These are phyloP conservation scores for Hypomontagnella submonticulosa DNA, from an alignment of 495 filamentous ascomycete species.

Conservation along the genomic window DNA sequence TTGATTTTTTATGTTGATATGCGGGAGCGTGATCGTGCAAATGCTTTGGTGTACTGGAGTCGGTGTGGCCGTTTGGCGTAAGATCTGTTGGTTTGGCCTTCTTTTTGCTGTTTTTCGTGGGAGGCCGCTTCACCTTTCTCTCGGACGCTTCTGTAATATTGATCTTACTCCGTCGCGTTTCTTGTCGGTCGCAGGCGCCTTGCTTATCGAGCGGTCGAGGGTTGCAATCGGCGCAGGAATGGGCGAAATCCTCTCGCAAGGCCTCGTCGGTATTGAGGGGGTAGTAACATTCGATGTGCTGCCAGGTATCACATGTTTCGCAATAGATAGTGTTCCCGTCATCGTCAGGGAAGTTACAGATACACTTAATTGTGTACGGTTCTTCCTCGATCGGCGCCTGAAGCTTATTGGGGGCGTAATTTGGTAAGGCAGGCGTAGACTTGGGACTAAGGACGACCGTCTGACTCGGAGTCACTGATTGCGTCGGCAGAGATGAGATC, in stretches of 20 bases:
- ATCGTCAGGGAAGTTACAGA: slow-evolving; percentile 91
- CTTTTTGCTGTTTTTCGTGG: slow-evolving; percentile 79
- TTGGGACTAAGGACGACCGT: slow-evolving; percentile 61
- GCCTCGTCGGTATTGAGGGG: slow-evolving; percentile 75
- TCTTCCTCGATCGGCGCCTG: slow-evolving; percentile 75
- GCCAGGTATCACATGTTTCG: slow-evolving; percentile 96
- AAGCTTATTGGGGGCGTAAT: slow-evolving; percentile 67
- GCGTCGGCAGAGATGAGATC: slow-evolving; percentile 70
- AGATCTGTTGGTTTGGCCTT: slow-evolving; percentile 67
- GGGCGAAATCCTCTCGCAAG: slow-evolving; percentile 70
- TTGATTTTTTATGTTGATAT: slow-evolving; percentile 71
- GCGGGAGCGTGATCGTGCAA: slow-evolving; percentile 51
- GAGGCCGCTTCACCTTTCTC: slow-evolving; percentile 73
- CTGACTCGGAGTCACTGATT: slow-evolving; percentile 64
- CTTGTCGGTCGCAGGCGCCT: slow-evolving; percentile 73
- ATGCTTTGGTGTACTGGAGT: slow-evolving; percentile 51
- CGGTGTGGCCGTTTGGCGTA: slow-evolving; percentile 60
- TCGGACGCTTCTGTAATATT: slow-evolving; percentile 66
- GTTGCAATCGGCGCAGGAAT: slow-evolving; percentile 88
- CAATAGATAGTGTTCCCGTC: slow-evolving; percentile 98
- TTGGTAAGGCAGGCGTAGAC: slow-evolving; percentile 57
- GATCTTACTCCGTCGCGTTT: slow-evolving; percentile 55
- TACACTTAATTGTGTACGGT: slow-evolving; percentile 97
- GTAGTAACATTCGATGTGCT: slow-evolving; percentile 97
- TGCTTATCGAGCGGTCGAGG: slow-evolving; percentile 77